Percentiles rank a stretch among this genome's conserved stretches.
Evolutionary conservation across 495 filamentous ascomycete genomes (phyloP).

Genomic region (Astrothelium subdiscretum): DNA sequence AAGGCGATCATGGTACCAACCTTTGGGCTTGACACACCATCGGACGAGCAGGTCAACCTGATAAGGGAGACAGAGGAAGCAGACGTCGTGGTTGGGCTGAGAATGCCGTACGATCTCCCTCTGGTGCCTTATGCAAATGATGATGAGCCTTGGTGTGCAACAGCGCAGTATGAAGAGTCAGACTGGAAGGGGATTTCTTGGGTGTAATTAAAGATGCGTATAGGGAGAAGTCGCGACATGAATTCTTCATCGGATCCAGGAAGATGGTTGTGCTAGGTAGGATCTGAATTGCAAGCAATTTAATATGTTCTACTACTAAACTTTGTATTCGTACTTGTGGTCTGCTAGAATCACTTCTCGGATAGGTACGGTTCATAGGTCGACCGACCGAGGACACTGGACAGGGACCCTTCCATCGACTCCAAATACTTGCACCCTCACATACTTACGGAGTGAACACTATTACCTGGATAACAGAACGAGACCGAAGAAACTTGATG

Average conservation of each 20-base stretch:
- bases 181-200: slow-evolving; percentile 53
- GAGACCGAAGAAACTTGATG: too few relatives aligned
- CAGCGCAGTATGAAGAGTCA: slow-evolving; percentile 44
- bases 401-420: too few relatives aligned
- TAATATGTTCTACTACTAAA: too few relatives aligned
- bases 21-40: slow-evolving; percentile 49
- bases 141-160: slow-evolving; percentile 67
- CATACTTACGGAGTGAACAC: too few relatives aligned
- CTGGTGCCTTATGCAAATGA: slow-evolving; percentile 47
- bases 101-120: slow-evolving; percentile 79
- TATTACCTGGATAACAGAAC: too few relatives aligned
- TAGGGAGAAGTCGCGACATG: neutral
- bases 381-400: too few relatives aligned
- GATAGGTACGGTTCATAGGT: too few relatives aligned
- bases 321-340: too few relatives aligned
- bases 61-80: neutral
- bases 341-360: too few relatives aligned
- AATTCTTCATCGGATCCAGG: neutral
- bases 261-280: too few relatives aligned
- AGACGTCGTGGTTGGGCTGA: slow-evolving; percentile 46
- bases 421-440: too few relatives aligned
- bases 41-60: neutral
- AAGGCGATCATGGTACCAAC: slow-evolving; percentile 52
- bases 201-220: neutral
- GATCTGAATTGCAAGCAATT: too few relatives aligned